These are phyloP conservation scores for Tylopilus balloui DNA, from an alignment of 768 basidiomycete species.

Conservation along the genomic window DNA sequence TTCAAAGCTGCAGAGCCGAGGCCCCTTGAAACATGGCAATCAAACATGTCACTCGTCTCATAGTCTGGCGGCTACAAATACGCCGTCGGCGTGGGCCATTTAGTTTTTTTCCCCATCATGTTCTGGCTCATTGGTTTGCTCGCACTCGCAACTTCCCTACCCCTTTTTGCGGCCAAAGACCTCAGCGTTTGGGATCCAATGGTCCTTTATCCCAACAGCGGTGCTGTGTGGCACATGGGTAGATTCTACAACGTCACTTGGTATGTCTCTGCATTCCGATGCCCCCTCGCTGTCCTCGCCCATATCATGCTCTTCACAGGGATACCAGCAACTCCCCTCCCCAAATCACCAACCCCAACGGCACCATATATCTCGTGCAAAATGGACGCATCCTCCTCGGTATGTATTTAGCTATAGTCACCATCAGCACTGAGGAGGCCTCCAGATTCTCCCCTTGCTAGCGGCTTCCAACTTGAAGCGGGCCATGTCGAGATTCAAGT, in stretches of 20 bases:
- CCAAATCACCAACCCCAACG: slow-evolving; percentile 31
- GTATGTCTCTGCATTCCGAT: neutral
- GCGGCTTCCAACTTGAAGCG: slow-evolving; percentile 26
- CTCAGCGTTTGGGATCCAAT: slow-evolving; percentile 29
- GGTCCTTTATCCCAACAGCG: slow-evolving; percentile 2
- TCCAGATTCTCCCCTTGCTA: slow-evolving; percentile 24
- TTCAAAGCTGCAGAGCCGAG: no score
- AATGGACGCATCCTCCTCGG: slow-evolving; percentile 20
- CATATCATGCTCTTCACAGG: slow-evolving; percentile 21
- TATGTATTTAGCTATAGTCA: slow-evolving; percentile 13
- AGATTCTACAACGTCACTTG: neutral
- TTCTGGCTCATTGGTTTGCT: slow-evolving; percentile 7
- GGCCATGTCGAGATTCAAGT: slow-evolving; percentile 27
- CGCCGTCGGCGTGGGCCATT: no score
- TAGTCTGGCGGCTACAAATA: no score
- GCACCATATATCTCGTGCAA: slow-evolving; percentile 28
- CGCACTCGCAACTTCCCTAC: slow-evolving; percentile 7
- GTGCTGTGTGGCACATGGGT: neutral
- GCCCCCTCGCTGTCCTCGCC: neutral
- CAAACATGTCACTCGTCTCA: no score
- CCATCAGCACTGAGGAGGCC: slow-evolving; percentile 3
- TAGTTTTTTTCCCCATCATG: slow-evolving; percentile 2
- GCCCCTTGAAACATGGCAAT: no score
- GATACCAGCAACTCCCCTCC: slow-evolving; percentile 24
- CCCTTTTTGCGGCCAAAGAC: slow-evolving; percentile 1